These are phyloP conservation scores for Gyrodon lividus DNA, from an alignment of 768 basidiomycete species.

Conservation along the genomic window DNA sequence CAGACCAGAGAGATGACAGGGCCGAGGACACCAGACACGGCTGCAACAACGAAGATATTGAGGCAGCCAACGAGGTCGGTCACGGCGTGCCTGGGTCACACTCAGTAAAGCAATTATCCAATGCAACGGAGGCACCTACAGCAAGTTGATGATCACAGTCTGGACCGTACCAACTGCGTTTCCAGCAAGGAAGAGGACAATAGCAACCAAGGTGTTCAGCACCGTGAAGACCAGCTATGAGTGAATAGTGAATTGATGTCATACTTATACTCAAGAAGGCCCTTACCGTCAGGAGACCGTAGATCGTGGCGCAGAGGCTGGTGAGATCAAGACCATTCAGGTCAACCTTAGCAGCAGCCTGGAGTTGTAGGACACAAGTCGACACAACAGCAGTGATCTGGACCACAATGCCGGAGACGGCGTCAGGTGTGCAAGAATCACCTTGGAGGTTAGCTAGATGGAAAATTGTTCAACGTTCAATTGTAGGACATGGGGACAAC, in stretches of 20 bases:
- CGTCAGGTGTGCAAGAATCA: conserved; percentile 6
- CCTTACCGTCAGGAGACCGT: conserved; percentile 4
- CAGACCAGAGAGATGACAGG: conserved; percentile 8
- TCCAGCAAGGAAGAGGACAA: neutral
- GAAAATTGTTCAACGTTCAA: neutral
- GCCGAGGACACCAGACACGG: conserved; percentile 6
- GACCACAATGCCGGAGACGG: conserved; percentile 9
- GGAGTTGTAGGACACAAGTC: conserved; percentile 6
- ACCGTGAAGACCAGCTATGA: conserved; percentile 6
- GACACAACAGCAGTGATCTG: conserved; percentile 10
- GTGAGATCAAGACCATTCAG: conserved; percentile 10
- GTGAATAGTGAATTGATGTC: neutral
- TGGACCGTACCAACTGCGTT: conserved; percentile 5
- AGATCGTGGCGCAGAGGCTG: conserved; percentile 5
- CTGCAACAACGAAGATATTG: conserved; percentile 1
- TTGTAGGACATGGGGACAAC: neutral
- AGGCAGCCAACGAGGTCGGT: conserved; percentile 13
- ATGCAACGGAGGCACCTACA: conserved; percentile 9
- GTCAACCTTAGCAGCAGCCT: conserved; percentile 7
- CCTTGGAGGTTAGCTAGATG: conserved; percentile 2
- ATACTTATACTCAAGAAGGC: too few species aligned
- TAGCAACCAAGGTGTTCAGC: conserved; percentile 7
- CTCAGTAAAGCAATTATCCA: neutral
- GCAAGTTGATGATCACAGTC: conserved; percentile 1
- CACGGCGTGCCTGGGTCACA: neutral